These are phyloP conservation scores for Fusarium nygamai DNA, from an alignment of 2,329 filamentous ascomycete species.

Conservation along the genomic window DNA sequence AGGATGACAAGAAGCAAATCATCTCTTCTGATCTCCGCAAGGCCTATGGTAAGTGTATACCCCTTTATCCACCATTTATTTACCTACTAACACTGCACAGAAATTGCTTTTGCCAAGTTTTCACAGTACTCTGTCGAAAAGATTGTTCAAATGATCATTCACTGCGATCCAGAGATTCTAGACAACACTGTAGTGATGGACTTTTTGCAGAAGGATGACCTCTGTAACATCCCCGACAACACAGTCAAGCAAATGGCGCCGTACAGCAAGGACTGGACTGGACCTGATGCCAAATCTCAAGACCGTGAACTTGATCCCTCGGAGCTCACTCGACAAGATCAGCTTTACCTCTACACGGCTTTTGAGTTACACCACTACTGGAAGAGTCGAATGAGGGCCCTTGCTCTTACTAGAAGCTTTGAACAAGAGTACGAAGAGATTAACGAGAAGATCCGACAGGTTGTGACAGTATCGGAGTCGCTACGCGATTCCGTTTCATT, in stretches of 20 bases:
- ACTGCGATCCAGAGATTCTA: conserved; percentile 89
- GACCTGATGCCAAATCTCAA: conserved; percentile 80
- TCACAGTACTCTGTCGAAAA: conserved; percentile 86
- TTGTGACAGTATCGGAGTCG: conserved; percentile 89
- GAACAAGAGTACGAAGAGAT: conserved; percentile 94
- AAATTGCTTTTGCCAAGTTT: conserved; percentile 94
- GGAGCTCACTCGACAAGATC: conserved; percentile 93
- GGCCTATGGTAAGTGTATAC: conserved; percentile 72
- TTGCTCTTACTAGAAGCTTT: conserved; percentile 83
- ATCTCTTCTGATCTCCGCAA: conserved; percentile 91
- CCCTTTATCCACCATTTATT: background rate
- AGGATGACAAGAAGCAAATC: conserved; percentile 97
- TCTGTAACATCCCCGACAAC: conserved; percentile 93
- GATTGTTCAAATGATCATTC: conserved; percentile 91
- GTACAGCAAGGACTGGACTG: conserved; percentile 97
- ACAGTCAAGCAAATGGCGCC: conserved; percentile 90
- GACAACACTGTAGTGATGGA: conserved; percentile 96
- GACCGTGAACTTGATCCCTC: conserved; percentile 84
- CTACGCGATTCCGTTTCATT: conserved; percentile 90
- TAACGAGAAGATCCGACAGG: conserved; percentile 81
- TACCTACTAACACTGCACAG: conserved; percentile 52
- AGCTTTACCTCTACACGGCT: conserved; percentile 92
- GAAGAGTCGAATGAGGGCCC: conserved; percentile 95
- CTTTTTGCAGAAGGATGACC: conserved; percentile 90
- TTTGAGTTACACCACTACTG: conserved; percentile 98